Evolutionary conservation across 306 rosid genomes (phyloP).

Genomic region (Lathyrus aphaca): DNA sequence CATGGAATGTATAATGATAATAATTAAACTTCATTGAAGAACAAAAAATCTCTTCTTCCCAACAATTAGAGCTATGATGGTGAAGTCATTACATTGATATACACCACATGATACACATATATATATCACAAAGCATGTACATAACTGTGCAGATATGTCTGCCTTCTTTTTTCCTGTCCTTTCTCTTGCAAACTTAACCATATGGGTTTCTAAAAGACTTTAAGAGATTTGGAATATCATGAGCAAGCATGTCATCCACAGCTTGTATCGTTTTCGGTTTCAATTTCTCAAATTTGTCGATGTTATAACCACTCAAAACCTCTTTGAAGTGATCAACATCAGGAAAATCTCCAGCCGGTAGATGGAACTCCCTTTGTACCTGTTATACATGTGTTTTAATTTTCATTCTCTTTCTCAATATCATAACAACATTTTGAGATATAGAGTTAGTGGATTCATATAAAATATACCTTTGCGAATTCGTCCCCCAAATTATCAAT

Average conservation of each 20-base stretch:
- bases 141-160: background rate
- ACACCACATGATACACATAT: background rate
- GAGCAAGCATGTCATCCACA: constrained; percentile 91
- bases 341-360: constrained; percentile 95
- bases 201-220: constrained; percentile 84
- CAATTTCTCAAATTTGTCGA: constrained; percentile 87
- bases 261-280: constrained; percentile 75
- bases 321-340: constrained; percentile 74
- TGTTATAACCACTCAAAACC: constrained; percentile 59
- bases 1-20: background rate
- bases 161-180: background rate
- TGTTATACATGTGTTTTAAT: constrained; percentile 32
- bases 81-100: constrained; percentile 21
- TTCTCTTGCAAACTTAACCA: constrained; percentile 42
- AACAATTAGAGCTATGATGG: constrained; percentile 6
- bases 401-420: constrained; percentile 3
- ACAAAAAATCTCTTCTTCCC: constrained; percentile 9
- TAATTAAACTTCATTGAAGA: background rate
- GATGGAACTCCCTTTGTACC: constrained; percentile 87
- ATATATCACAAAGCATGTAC: background rate
- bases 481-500: constrained; percentile 70
- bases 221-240: constrained; percentile 84
- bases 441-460: background rate
- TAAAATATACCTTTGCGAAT: constrained; percentile 76
- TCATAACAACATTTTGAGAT: background rate